phyloP scores from a whole-genome alignment of 2,329 filamentous ascomycete genomes.

The Periconia sp. region DNA sequence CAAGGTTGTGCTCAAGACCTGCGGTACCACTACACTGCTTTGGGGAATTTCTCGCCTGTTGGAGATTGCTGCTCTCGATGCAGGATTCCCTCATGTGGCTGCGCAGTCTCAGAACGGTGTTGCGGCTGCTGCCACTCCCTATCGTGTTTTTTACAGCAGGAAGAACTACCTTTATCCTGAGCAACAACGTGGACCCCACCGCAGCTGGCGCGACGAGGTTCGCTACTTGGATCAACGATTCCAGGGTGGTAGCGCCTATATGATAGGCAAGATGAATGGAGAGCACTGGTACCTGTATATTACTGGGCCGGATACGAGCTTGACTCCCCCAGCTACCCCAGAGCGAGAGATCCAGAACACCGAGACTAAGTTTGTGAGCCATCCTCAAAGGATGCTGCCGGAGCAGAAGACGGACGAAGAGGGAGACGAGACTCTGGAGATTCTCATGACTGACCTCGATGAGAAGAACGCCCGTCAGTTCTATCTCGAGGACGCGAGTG shows the following conservation, averaged over 20 bases:
- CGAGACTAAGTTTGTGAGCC: constrained; percentile 60
- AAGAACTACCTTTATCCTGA: constrained; percentile 98
- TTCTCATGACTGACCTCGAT: constrained; percentile 70
- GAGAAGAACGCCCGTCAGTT: constrained; percentile 68
- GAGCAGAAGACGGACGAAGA: constrained; percentile 49
- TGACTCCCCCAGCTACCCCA: constrained; percentile 84
- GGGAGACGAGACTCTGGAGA: constrained; percentile 74
- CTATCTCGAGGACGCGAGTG: constrained; percentile 80
- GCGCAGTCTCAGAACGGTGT: constrained; percentile 67
- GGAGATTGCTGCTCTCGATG: constrained; percentile 83
- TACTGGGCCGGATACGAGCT: constrained; percentile 76
- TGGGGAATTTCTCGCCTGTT: constrained; percentile 87
- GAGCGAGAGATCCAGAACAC: constrained; percentile 53
- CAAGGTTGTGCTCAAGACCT: constrained; percentile 98
- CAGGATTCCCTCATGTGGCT: constrained; percentile 84
- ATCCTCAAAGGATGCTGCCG: constrained; percentile 59
- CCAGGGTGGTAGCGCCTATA: constrained; percentile 90
- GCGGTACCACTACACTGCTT: constrained; percentile 91
- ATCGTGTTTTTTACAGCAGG: constrained; percentile 96
- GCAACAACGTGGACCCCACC: constrained; percentile 89
- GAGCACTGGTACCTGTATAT: constrained; percentile 99
- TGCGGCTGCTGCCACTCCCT: constrained; percentile 78
- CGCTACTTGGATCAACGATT: constrained; percentile 91
- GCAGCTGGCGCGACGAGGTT: constrained; percentile 97
- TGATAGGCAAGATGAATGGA: constrained; percentile 99